Evolutionary conservation across 75 land plant genomes (phyloP).

Genomic region (Pinus taeda): DNA sequence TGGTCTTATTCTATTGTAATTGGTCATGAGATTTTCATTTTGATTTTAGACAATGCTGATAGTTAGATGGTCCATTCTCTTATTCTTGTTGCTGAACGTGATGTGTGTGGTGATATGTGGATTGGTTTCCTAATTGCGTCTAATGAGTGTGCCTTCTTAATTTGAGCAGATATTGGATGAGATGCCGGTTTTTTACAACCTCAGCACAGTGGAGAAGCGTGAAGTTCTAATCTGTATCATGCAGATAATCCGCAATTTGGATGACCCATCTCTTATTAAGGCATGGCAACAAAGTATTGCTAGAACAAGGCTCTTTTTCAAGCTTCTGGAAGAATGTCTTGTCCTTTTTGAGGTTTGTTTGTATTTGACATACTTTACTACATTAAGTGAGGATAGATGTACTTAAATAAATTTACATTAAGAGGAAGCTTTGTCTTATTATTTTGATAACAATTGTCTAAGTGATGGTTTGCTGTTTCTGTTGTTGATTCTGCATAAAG

Average conservation of each 20-base stretch:
- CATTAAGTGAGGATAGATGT: too few relatives aligned
- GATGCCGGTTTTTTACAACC: conserved; percentile 97
- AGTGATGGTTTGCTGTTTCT: too few relatives aligned
- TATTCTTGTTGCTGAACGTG: neutral
- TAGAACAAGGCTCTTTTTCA: conserved; percentile 96
- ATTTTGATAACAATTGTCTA: too few relatives aligned
- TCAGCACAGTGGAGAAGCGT: conserved; percentile 83
- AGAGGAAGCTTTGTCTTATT: too few relatives aligned
- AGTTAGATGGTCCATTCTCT: too few relatives aligned
- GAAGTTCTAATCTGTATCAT: conserved; percentile 78
- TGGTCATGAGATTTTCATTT: too few relatives aligned
- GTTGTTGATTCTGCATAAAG: neutral
- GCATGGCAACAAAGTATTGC: conserved; percentile 99
- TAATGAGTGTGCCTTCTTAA: neutral
- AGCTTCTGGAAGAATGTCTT: conserved; percentile 92
- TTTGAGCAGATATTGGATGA: conserved; percentile 90
- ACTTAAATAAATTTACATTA: too few relatives aligned
- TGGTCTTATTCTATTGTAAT: too few relatives aligned
- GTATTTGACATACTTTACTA: neutral
- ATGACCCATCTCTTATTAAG: conserved; percentile 88
- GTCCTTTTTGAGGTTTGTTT: conserved; percentile 81
- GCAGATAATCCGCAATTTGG: conserved; percentile 89
- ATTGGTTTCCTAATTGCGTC: neutral
- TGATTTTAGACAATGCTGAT: too few relatives aligned
- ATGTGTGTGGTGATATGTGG: neutral